Conservation (phyloP, 306 rosid species). For the Sechiopsis laciniata region DNA sequence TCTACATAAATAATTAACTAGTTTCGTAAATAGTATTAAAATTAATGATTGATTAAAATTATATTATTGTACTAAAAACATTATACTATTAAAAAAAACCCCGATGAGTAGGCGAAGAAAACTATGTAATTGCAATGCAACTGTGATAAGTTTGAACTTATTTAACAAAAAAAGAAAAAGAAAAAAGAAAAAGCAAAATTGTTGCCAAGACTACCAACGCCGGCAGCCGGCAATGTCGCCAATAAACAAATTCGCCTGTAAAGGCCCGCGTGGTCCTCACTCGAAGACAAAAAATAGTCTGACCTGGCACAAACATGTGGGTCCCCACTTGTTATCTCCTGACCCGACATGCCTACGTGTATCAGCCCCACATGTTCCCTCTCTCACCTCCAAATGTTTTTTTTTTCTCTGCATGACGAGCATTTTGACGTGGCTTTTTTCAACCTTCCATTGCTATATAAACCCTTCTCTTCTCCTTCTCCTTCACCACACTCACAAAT, state of each 20-base stretch:
- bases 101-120: constrained; percentile 37
- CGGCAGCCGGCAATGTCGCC: constrained; percentile 49
- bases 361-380: constrained; percentile 48
- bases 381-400: not conserved
- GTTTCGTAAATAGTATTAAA: not conserved
- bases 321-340: constrained; percentile 37
- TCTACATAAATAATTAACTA: not conserved
- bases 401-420: constrained; percentile 23
- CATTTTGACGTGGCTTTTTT: constrained; percentile 16
- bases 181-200: constrained; percentile 25
- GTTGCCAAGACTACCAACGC: constrained; percentile 22
- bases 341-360: constrained; percentile 32
- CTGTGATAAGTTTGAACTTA: constrained; percentile 29
- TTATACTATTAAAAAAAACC: too few relatives aligned
- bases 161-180: not conserved
- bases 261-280: constrained; percentile 39
- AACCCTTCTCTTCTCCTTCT: not conserved
- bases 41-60: not conserved
- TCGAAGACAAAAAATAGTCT: constrained; percentile 19
- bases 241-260: constrained; percentile 30
- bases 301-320: constrained; percentile 38
- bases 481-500: not conserved
- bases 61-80: too few relatives aligned
- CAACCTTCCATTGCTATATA: constrained; percentile 32
- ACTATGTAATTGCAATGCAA: constrained; percentile 38